Conservation (phyloP, 192 early-diverging fungal genomes). For the Lunasporangiospora selenospora region DNA sequence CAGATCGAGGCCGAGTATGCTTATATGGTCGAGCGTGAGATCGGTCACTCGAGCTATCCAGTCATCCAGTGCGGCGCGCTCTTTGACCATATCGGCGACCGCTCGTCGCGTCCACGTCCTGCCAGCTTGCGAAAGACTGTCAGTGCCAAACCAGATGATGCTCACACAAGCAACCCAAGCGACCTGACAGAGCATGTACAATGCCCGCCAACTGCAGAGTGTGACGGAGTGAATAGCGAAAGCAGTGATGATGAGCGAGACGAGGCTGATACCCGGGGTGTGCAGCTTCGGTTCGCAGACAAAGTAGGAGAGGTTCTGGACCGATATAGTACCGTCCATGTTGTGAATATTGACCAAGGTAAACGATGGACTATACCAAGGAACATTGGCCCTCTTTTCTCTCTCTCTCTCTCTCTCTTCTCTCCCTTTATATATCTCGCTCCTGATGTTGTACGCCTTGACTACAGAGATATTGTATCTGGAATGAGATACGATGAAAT, state of each 20-base stretch:
- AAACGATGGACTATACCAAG: neutral
- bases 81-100: conserved; percentile 50
- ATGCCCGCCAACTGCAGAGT: too few species aligned
- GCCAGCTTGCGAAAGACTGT: too few species aligned
- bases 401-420: neutral
- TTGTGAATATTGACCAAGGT: conserved; percentile 58
- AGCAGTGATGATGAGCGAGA: conserved; percentile 15
- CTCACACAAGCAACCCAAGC: too few species aligned
- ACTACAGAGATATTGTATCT: too few species aligned
- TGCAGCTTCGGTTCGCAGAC: conserved; percentile 60
- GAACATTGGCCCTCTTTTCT: conserved; percentile 1
- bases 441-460: too few species aligned
- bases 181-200: too few species aligned
- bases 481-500: too few species aligned
- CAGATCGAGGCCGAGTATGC: conserved; percentile 78
- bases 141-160: too few species aligned
- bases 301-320: conserved; percentile 59
- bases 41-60: conserved; percentile 27
- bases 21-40: conserved; percentile 48
- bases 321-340: conserved; percentile 56
- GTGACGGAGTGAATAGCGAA: too few species aligned
- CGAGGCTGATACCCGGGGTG: conserved; percentile 34
- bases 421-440: neutral
- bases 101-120: too few species aligned
- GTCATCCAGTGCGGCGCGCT: conserved; percentile 53